These are phyloP conservation scores for Musa beccarii DNA, from an alignment of 176 grass and related monocot species.

Conservation along the genomic window DNA sequence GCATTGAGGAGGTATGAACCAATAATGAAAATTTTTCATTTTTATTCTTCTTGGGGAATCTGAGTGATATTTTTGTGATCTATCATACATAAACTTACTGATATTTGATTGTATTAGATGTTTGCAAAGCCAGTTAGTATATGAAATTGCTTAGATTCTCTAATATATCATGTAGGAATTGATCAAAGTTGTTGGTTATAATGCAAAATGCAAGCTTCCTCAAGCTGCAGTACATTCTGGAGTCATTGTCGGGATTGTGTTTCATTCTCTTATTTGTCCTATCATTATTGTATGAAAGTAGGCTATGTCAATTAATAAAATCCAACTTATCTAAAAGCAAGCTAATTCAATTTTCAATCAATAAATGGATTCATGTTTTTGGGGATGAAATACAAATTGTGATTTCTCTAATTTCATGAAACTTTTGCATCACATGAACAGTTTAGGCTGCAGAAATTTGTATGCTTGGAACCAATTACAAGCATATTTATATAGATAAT, in stretches of 20 bases:
- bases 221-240: background rate
- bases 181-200: background rate
- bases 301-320: background rate
- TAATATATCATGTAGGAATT: background rate
- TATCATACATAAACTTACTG: background rate
- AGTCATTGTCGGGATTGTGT: background rate
- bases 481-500: no score
- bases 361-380: no score
- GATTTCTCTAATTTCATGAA: no score
- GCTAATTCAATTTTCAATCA: background rate
- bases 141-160: background rate
- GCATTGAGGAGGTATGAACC: constrained; percentile 68
- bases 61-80: background rate
- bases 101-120: background rate
- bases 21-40: constrained; percentile 8
- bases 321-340: background rate
- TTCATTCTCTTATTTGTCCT: background rate
- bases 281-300: background rate
- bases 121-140: background rate
- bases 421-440: no score
- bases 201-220: background rate
- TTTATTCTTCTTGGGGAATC: background rate
- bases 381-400: no score
- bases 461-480: no score
- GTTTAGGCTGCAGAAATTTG: no score